Base-by-base conservation (phyloP, 1,284 basidiomycete species). In the Earliella scabrosa region DNA sequence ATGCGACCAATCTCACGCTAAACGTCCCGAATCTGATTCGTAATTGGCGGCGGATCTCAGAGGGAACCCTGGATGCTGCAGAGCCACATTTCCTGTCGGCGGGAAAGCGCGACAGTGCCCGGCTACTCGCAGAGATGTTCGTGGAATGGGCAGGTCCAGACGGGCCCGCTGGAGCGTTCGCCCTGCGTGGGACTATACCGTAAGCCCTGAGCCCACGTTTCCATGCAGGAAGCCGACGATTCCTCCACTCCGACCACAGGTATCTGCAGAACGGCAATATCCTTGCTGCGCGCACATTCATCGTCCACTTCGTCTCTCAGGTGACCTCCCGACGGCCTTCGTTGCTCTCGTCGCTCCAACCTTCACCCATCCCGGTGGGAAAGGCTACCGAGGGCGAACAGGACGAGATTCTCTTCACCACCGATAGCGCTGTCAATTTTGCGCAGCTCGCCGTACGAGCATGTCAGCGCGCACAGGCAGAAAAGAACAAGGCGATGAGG, bases 241-340 rank as follows among this genome's bases (percentile, higher is more conserved):
- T 47, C 44, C 38, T 36, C 39, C 51, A 45, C 45, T 49, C 54
- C 55, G 50, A 34, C 24, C 45, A 21, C 67, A 92, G 92, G 52
- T 94, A 90, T 73, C 80, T 97, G n/a, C 83, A 87, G 60, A 89
- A 93, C 52, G 92, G 92, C 11, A 93, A 93, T 64, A 87, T 97
- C 66, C 83, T 93, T 21, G 92, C 92, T 7, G 92, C 95, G 4
- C 85, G 87, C 20, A 85, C 89, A 13, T 96, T 97, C 78, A 86
- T 96, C 68, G 79, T 81, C 16, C 83, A 87, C 52, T 93, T 92
- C 70, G 78, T 89, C 54, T 79, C 87, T 41, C 82, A 84, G 66
- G 71, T 88, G 39, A 73, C 85, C 58, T 61, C 73, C 55, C 68
- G 76, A 27, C 71, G 74, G 57, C 66, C 77, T 59, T 69, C 68